A percentile compares a stretch with the other conserved stretches of the same genome.
These are phyloP conservation scores for Kwoniella shandongensis DNA, from an alignment of 768 basidiomycete genomes.

Conservation along the genomic window DNA sequence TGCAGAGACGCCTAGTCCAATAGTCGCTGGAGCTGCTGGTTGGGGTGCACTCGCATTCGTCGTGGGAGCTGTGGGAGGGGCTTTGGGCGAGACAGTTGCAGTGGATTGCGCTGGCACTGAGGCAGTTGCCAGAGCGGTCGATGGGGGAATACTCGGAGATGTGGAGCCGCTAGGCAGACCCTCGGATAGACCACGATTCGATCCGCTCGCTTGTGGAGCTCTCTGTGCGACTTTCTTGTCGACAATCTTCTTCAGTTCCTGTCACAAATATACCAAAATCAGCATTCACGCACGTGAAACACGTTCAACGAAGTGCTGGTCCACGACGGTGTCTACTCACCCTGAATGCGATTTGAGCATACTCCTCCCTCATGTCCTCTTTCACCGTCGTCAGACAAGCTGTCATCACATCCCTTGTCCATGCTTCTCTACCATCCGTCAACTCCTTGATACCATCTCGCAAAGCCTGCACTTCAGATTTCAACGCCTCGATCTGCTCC, in stretches of 20 bases:
- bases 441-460: constrained; percentile 8
- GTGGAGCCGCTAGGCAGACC: neutral
- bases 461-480: neutral
- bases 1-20: too few relatives aligned
- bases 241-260: neutral
- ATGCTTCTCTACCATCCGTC: constrained; percentile 16
- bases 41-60: too few relatives aligned
- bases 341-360: constrained; percentile 11
- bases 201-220: neutral
- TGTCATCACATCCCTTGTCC: constrained; percentile 21
- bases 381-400: constrained; percentile 13
- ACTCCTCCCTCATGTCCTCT: constrained; percentile 21
- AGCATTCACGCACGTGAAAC: neutral
- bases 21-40: too few relatives aligned
- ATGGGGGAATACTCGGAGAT: too few relatives aligned
- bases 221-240: neutral
- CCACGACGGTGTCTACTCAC: constrained; percentile 9
- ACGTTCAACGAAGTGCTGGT: neutral
- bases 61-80: too few relatives aligned
- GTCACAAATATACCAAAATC: neutral
- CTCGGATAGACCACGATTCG: too few relatives aligned
- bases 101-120: too few relatives aligned
- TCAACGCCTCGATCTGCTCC: constrained; percentile 4
- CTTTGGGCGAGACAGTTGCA: too few relatives aligned
- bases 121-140: too few relatives aligned